Base-by-base conservation (phyloP, 495 filamentous ascomycete species). In the Chaetomium fimeti region DNA sequence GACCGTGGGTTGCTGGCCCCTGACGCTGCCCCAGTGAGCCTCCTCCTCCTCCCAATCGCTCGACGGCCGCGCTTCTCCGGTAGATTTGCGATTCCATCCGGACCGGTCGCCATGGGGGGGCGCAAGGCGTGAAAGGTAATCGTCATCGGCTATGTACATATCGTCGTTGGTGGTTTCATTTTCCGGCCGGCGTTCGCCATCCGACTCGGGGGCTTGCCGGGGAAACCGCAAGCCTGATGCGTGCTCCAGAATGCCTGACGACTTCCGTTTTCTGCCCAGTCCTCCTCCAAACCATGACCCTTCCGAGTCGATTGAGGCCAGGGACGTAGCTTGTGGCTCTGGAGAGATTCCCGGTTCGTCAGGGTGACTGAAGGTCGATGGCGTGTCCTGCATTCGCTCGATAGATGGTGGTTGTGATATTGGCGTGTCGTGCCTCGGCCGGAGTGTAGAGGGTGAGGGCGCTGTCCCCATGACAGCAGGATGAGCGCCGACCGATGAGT, bases 241-340 rank as follows among this genome's bases (percentile, higher is more conserved):
- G 53, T 76, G 48, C 38, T 64, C 66, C 25, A 74, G 5, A 56
- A 75, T 65, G 52, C 73, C 73, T 29, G 82, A 75, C 45, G 80
- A 74, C 59, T 78, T 67, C 60, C 78, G 72, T 62, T 77, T 80
- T 32, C 70, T 76, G 20, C 71, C 74, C 9, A 78, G 65, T 18
- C 79, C 72, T 15, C 92, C 91, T 3, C 91, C 91, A 66, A 97
- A 88, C 92, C 92, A 97, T 0, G 92, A 96, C 2, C 85, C 92
- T 77, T 97, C 92, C 0, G 90, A 93, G 69, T 95, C 92, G 63
- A 97, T 87, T 0, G 91, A 93, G 9, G 90, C 91, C 7, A 94
- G 79, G 16, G 91, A 94, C 74, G 82, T 82, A 22, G 75, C 76
- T 25, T 81, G 78, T 0, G 79, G 75, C 45, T 79, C 79, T 1